phyloP scores from a whole-genome alignment of 441 rosid genomes.

The Gossypium trilobum region DNA sequence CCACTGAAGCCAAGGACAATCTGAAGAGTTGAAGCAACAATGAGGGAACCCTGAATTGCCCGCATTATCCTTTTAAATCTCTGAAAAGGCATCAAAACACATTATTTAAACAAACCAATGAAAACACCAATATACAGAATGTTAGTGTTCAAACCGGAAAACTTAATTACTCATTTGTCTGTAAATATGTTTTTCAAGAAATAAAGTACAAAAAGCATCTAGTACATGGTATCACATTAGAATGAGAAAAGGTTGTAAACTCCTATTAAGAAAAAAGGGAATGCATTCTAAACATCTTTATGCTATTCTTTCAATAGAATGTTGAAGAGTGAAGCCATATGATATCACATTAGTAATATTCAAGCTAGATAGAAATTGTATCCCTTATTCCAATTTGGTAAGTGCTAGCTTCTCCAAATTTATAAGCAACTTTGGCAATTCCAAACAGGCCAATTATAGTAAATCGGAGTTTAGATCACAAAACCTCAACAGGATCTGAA shows the following conservation, averaged over 20 bases:
- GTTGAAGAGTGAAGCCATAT: background rate
- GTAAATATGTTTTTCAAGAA: background rate
- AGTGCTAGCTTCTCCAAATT: background rate
- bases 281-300: background rate
- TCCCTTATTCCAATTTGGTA: background rate
- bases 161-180: background rate
- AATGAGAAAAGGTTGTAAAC: background rate
- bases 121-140: background rate
- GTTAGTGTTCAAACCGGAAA: background rate
- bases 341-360: background rate
- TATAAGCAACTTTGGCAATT: slow-evolving; percentile 3
- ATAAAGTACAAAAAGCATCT: background rate
- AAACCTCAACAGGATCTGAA: slow-evolving; percentile 67
- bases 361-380: background rate
- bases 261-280: background rate
- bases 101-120: background rate
- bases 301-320: background rate
- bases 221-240: background rate
- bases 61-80: slow-evolving; percentile 74
- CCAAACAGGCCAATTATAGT: background rate
- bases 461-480: slow-evolving; percentile 21
- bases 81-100: slow-evolving; percentile 34
- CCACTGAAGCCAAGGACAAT: slow-evolving; percentile 96
- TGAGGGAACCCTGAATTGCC: slow-evolving; percentile 84
- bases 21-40: slow-evolving; percentile 89